Percentiles rank a stretch among this genome's conserved stretches.
Conservation (phyloP, 2,329 filamentous ascomycete species). For the Lecanicillium sp. region DNA sequence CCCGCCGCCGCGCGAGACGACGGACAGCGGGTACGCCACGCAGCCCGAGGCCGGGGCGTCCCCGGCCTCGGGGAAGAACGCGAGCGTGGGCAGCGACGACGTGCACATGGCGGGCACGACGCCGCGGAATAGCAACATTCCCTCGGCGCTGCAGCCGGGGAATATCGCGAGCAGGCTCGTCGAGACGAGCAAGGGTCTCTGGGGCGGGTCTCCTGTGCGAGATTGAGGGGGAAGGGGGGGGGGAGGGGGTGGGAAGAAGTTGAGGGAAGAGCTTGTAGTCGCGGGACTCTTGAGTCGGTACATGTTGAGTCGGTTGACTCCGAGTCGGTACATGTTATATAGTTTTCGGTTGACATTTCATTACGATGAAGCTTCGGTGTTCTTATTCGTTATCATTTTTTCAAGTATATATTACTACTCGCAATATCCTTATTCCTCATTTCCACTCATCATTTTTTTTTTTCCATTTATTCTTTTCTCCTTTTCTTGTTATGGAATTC, state of each 20-base stretch:
- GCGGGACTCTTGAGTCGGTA: no score
- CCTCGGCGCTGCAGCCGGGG: constrained; percentile 49
- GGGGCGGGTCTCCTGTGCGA: constrained; percentile 36
- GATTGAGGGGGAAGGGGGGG: constrained; percentile 17
- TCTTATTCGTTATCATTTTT: no score
- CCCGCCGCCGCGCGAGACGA: constrained; percentile 18
- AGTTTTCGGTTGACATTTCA: no score
- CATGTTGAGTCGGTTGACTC: no score
- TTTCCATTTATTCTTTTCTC: neutral
- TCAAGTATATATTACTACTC: no score
- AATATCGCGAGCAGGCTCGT: constrained; percentile 50
- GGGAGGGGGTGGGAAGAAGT: no score
- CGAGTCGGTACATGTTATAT: no score
- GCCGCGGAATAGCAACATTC: constrained; percentile 29
- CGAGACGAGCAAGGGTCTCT: constrained; percentile 60
- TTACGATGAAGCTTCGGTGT: no score
- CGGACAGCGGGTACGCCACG: constrained; percentile 47
- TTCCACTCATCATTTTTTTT: neutral
- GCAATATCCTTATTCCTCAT: no score
- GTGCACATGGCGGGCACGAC: constrained; percentile 43
- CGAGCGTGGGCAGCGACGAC: constrained; percentile 25
- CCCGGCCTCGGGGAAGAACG: neutral
- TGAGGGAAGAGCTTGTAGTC: no score
- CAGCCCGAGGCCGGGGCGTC: constrained; percentile 23
- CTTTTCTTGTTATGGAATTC: no score